Conservation (phyloP, 768 basidiomycete species). For the Filobasidium floriforme region DNA sequence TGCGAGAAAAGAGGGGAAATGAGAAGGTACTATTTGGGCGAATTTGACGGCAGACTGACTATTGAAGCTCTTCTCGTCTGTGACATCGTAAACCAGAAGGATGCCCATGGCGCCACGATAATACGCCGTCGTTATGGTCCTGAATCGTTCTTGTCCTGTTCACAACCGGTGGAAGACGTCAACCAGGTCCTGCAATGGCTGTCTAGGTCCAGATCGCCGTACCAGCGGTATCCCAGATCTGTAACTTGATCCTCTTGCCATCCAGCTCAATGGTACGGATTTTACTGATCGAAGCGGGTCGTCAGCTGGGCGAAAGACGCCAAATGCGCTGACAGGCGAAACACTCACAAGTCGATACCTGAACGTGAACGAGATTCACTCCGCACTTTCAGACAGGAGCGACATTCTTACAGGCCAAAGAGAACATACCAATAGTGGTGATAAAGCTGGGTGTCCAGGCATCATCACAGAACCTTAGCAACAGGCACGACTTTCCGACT, state of each 20-base stretch:
- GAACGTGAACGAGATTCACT: background rate
- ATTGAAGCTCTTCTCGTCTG: conserved; percentile 83
- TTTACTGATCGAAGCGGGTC: conserved; percentile 35
- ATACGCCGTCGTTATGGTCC: conserved; percentile 99
- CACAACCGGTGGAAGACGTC: conserved; percentile 6
- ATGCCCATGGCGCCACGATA: conserved; percentile 99
- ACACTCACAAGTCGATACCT: conserved; percentile 23
- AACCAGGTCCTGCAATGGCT: background rate
- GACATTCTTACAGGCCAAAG: background rate
- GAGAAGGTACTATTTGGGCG: no score
- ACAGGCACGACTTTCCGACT: conserved; percentile 79
- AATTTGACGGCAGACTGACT: conserved; percentile 54
- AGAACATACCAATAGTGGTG: conserved; percentile 74
- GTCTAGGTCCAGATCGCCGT: background rate
- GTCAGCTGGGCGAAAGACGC: background rate
- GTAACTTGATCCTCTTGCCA: conserved; percentile 96
- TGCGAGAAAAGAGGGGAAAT: background rate
- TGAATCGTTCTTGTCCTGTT: conserved; percentile 95
- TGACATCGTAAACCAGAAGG: conserved; percentile 88
- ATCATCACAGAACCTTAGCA: conserved; percentile 81
- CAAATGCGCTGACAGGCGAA: background rate
- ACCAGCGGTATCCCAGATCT: conserved; percentile 99
- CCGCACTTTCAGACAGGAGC: background rate
- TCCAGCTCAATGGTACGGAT: conserved; percentile 97
- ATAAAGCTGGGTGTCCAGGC: conserved; percentile 99